Evolutionary conservation across 1,284 basidiomycete genomes (phyloP), one percentile per base, ranked within the genome.

Genomic region (Fomitopsis schrenkii): DNA sequence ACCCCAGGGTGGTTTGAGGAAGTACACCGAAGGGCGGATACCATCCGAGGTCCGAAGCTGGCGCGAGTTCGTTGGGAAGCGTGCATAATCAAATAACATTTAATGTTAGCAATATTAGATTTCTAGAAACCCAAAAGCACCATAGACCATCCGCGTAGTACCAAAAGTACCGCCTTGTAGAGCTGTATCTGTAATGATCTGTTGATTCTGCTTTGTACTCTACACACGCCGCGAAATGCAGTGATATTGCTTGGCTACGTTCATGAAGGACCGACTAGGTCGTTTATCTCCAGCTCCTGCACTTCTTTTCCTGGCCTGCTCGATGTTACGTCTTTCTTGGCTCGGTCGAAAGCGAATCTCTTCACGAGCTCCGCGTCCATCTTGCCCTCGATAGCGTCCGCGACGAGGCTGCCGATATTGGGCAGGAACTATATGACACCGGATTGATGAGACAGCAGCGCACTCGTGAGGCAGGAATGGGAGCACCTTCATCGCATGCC

Each of bases 11-110:
- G 94, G 91, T 50, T 78, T 98, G 70, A 78, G 85, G 63, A 84
- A 84, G 22, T 99, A 98, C 74, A 81, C 82, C 55, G 97, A 98
- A 77, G 97, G 95, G 46, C 86, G 82, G 62, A 91, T 97, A 70
- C 97, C 97, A n/a, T 83, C 88, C 10, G 97, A 98, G 76, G 96
- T 99, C 69, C 87, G 85, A 68, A 94, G 92, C 46, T 96, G 94
- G 94, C 81, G 87, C 62, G 93, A 95, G 75, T 96, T 94, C 75
- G 86, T 95, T 56, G 92, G 91, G 33, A 77, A 77, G 62, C 81
- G 81, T 57, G 88, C 85, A 48, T 91, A 68, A 81, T 65, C 61
- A 33, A 15, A 59, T 57, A 58, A 50, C 9, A 10, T 40, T 15
- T 3, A 14, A 50, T 33, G 35, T 35, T 33, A 35, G 33, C 28